Base-by-base conservation (phyloP, 1,139 yeast species). In the Geotrichum reessii region DNA sequence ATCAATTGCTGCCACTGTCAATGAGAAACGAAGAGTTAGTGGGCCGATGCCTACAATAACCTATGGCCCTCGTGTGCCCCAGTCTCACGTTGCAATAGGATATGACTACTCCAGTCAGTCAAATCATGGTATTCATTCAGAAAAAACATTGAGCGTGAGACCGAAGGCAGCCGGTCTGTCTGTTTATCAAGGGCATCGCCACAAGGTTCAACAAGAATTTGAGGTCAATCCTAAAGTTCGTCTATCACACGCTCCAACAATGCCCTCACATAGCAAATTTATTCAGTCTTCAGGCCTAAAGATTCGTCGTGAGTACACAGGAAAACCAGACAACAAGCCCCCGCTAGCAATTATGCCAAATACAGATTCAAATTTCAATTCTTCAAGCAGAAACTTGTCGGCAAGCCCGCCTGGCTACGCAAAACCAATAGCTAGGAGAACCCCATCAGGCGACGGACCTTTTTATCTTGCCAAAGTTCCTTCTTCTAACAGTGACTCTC, bases 281-380 rank as follows among this genome's bases (percentile, higher is more conserved):
- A 50, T 60, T 31, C 56, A 47, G 47, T 53, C 53, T 5, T 47
- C 62, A 9, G 62, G 62, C 7, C 51, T 57, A 12, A 57, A 55
- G 33, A 57, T 60, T 12, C 50, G 54, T 28, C 57, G 56, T 42
- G 56, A 55, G 12, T 27, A 27, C 19, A 21, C 61, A 14, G 28
- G 56, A 25, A 12, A 31, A 22, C 5, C 55, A 37, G 33, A 37
- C 7, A 21, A 24, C 49, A 11, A 31, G 9, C 8, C 25, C 17
- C 33, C 50, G 8, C 21, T 47, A 17, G 51, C 56, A 5, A 28
- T 40, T 4, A 53, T 40, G 52, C 56, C 50, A 22, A 33, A 48
- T 21, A 17, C 21, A 21, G 19, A 8, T 24, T 14, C 37, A 55
- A 9, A n/a, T 14, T 21, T 9, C n/a, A 37, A n/a, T 37, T 37